Conservation (phyloP, 306 rosid genomes). For the Chamaecrista fasciculata region DNA sequence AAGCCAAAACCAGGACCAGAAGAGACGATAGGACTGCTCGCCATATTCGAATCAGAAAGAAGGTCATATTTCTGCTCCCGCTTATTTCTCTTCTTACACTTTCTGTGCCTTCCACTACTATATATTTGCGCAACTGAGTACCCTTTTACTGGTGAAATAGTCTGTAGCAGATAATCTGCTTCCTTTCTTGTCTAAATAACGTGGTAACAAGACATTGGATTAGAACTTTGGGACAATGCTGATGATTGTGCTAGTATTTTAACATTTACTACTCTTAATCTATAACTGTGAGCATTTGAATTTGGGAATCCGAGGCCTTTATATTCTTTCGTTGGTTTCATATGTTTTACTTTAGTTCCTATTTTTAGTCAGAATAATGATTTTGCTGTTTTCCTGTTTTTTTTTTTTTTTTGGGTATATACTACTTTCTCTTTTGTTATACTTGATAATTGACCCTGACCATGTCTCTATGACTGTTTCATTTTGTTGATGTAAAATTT, state of each 20-base stretch:
- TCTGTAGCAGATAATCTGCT: not conserved
- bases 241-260: not conserved
- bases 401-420: too few relatives aligned
- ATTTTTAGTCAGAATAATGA: not conserved
- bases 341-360: not conserved
- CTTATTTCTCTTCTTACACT: not conserved
- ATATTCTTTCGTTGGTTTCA: not conserved
- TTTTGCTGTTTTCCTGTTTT: not conserved
- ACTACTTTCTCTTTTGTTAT: not conserved
- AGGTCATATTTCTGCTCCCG: conserved; percentile 25
- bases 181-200: not conserved
- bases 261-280: not conserved
- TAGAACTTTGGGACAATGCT: not conserved
- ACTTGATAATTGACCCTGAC: not conserved
- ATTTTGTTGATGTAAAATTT: not conserved
- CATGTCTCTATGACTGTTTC: not conserved
- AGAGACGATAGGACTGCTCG: conserved; percentile 70
- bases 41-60: conserved; percentile 61
- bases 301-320: not conserved
- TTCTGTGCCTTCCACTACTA: not conserved
- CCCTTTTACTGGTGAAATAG: not conserved
- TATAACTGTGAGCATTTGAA: not conserved
- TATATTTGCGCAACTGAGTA: not conserved
- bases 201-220: not conserved
- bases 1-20: conserved; percentile 53